Base-by-base conservation (phyloP, 116 monocot species). In the Trichopus zeylanicus region DNA sequence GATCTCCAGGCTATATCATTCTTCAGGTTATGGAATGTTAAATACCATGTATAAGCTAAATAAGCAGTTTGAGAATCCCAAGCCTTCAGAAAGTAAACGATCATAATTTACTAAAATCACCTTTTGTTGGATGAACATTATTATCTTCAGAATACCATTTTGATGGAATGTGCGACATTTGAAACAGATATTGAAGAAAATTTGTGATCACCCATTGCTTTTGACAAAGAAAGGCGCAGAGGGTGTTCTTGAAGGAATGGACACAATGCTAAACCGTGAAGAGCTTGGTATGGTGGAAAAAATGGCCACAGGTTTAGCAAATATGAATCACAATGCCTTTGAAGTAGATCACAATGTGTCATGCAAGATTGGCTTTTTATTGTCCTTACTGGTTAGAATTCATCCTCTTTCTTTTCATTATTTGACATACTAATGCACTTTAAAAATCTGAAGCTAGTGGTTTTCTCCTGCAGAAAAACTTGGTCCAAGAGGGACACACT, bases 221-320 rank as follows among this genome's bases (percentile, higher is more conserved):
- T 71, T 97, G 65, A 98, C 97, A 46, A 91, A 82, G 70, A 79
- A 67, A 77, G 91, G 76, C 31, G 91, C 91, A 35, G 91, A 98
- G 71, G 97, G 87, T 62, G 76, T 98, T 28, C 76, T 91, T 61
- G 97, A 98, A 66, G 97, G 97, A 38, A 98, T 98, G 81, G 88
- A 82, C 61, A 24, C 71, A 58, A 82, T 98, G 84, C 30, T 87
- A 56, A 85, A 87, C 51, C 67, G 73, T 54, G 84, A 91, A n/a
- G 91, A 98, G 26, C 63, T 79, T 62, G 70, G 70, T 48, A 69
- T 81, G 75, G 79, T 81, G 13, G 97, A 98, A 74, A 64, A 80
- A 31, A 84, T 98, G 97, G 84, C 85, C 18, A 66, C 57, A 55
- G 75, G 63, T 51, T 60, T 91, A 26, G 81, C 87, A 60, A 84